Conservation (phyloP, 257 asterid species). For the Nicotiana benthamiana region DNA sequence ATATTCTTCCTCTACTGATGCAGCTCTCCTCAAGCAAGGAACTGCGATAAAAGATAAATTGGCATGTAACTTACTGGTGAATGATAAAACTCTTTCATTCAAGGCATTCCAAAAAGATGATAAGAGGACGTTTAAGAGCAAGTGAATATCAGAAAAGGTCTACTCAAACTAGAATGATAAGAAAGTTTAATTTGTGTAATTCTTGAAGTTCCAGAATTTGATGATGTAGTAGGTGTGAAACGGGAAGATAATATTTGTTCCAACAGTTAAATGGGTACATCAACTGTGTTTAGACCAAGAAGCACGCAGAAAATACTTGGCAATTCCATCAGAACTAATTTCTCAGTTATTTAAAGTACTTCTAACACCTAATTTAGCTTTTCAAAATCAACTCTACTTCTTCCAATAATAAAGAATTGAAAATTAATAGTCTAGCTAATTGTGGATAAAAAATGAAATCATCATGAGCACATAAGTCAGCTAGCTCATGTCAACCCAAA, state of each 20-base stretch:
- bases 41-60: conserved; percentile 32
- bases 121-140: not conserved
- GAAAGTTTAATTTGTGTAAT: not conserved
- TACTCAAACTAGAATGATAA: not conserved
- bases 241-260: not conserved
- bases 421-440: not conserved
- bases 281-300: not conserved
- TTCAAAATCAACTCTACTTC: not conserved
- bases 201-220: not conserved
- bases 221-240: not conserved
- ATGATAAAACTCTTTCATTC: not conserved
- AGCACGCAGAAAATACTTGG: not conserved
- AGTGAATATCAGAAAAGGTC: not conserved
- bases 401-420: not conserved
- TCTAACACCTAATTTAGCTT: not conserved
- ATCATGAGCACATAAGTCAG: not conserved
- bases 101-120: not conserved
- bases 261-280: not conserved
- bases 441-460: not conserved
- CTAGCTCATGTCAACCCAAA: not conserved
- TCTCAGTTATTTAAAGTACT: not conserved
- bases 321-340: not conserved
- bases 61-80: not conserved
- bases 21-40: conserved; percentile 93
- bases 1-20: conserved; percentile 93